A percentile compares a stretch with the other conserved stretches of the same genome.
phyloP scores from a whole-genome alignment of 2,329 filamentous ascomycete genomes.

The Cercospora sp. region DNA sequence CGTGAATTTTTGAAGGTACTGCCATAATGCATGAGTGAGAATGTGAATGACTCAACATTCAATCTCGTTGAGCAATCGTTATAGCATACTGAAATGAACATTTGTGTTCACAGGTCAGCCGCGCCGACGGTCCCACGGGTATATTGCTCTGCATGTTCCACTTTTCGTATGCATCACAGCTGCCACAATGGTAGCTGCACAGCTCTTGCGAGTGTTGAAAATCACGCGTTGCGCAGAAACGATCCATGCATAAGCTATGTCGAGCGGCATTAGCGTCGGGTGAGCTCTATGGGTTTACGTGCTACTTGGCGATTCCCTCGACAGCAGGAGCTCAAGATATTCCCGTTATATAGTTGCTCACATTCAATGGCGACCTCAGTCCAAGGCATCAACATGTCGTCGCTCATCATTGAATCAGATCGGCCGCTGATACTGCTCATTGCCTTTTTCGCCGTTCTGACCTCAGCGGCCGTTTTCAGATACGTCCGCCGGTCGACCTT shows the following conservation, averaged over 20 bases:
- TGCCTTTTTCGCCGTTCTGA: not conserved
- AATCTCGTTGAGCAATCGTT: not conserved
- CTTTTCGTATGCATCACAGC: not conserved
- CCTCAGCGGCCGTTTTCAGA: not conserved
- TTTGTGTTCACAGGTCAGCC: not conserved
- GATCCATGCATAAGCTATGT: not conserved
- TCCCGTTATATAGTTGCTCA: not conserved
- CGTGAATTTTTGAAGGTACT: not conserved
- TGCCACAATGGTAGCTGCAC: not conserved
- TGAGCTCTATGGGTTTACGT: not conserved
- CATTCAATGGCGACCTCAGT: not conserved
- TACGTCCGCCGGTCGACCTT: not conserved
- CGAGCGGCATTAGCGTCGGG: not conserved
- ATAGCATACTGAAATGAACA: not conserved
- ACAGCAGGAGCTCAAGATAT: not conserved
- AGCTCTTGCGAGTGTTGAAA: not conserved
- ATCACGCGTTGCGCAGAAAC: not conserved
- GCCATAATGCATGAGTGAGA: not conserved
- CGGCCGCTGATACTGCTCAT: not conserved
- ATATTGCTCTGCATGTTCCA: not conserved
- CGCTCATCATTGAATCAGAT: not conserved
- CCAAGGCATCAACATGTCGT: not conserved
- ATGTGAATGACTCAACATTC: not conserved
- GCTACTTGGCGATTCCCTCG: not conserved
- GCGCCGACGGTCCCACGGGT: not conserved